A percentile compares a stretch with the other conserved stretches of the same genome.
phyloP scores from a whole-genome alignment of 768 basidiomycete species.

The Tulasnella sp. region DNA sequence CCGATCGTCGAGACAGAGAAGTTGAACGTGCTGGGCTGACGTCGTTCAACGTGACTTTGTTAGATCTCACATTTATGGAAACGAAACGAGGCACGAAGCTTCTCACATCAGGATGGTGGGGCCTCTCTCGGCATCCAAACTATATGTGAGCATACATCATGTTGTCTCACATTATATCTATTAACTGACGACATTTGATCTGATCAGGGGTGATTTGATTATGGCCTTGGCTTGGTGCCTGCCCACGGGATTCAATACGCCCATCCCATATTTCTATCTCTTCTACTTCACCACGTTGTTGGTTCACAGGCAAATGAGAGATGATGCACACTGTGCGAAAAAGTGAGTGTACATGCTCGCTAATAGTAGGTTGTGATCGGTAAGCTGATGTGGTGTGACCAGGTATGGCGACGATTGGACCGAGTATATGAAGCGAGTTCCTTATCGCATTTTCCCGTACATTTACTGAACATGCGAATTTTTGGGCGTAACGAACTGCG shows the following conservation, averaged over 20 bases:
- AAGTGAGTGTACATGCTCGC: constrained; percentile 42
- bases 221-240: constrained; percentile 92
- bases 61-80: constrained; percentile 65
- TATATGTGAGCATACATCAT: constrained; percentile 45
- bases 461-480: constrained; percentile 38
- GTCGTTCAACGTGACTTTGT: neutral
- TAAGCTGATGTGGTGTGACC: neutral
- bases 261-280: constrained; percentile 92
- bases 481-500: neutral
- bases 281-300: constrained; percentile 80
- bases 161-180: neutral
- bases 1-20: neutral
- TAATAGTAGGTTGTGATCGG: neutral
- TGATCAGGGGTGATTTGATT: constrained; percentile 59
- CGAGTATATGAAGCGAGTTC: constrained; percentile 75
- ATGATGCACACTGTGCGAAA: constrained; percentile 80
- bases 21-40: neutral
- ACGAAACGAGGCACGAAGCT: constrained; percentile 83
- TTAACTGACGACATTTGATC: neutral
- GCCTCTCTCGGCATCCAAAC: constrained; percentile 81
- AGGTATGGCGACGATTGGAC: constrained; percentile 94
- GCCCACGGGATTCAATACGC: constrained; percentile 81
- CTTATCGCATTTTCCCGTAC: constrained; percentile 75
- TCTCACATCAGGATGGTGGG: constrained; percentile 97
- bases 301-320: constrained; percentile 76